These are phyloP conservation scores for Rugosomyces carneus DNA, from an alignment of 1,284 basidiomycete species.

Conservation along the genomic window DNA sequence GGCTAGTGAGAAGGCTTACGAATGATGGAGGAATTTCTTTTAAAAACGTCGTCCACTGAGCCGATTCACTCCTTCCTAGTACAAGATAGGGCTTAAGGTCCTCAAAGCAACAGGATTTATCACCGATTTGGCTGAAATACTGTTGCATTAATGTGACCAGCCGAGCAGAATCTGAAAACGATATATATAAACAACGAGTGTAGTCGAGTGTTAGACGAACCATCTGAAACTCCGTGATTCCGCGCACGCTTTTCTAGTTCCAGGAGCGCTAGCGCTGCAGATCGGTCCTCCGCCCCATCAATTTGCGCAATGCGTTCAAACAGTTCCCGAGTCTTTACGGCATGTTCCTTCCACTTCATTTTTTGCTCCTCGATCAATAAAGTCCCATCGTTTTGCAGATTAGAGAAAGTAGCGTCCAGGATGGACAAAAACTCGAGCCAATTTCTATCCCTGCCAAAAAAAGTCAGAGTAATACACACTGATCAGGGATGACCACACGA, in stretches of 20 bases:
- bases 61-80: constrained; percentile 40
- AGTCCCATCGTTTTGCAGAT: constrained; percentile 23
- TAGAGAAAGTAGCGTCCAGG: constrained; percentile 58
- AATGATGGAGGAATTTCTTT: constrained; percentile 38
- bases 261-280: constrained; percentile 61
- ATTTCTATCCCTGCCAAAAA: constrained; percentile 63
- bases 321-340: constrained; percentile 44
- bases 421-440: constrained; percentile 79
- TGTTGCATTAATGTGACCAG: constrained; percentile 45
- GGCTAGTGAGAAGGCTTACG: constrained; percentile 32
- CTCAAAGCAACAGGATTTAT: constrained; percentile 82
- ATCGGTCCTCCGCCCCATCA: constrained; percentile 67
- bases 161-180: constrained; percentile 34
- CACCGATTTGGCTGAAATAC: constrained; percentile 71
- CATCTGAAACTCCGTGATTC: constrained; percentile 40
- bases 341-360: constrained; percentile 31
- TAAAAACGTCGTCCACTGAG: constrained; percentile 53
- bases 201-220: constrained; percentile 23
- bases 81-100: constrained; percentile 67
- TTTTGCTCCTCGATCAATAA: constrained; percentile 24
- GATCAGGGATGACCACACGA: constrained; percentile 16
- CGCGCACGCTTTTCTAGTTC: constrained; percentile 62
- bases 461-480: background rate
- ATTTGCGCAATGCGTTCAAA: constrained; percentile 50
- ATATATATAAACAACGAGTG: constrained; percentile 3